A percentile compares a stretch with the other conserved stretches of the same genome.
Evolutionary conservation across 805 yeast genomes (phyloP).

Genomic region (Candida stauntonica): DNA sequence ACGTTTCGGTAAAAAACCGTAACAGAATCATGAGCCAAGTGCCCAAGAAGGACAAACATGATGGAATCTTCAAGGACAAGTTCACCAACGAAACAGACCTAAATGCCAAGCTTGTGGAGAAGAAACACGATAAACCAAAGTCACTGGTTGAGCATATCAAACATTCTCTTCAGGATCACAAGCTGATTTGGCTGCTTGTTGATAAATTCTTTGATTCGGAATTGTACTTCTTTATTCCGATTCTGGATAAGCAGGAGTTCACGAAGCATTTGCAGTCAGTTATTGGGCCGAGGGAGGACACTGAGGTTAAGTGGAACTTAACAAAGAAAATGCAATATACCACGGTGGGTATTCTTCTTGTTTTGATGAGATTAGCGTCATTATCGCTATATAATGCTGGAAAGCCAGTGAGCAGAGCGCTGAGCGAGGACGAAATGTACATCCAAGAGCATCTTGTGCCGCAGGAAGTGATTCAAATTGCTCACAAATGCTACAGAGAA

Average conservation of each 20-base stretch:
- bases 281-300: conserved; percentile 17
- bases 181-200: conserved; percentile 23
- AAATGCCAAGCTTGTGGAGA: conserved; percentile 6
- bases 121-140: neutral
- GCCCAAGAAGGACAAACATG: neutral
- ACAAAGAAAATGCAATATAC: conserved; percentile 20
- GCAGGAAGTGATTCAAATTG: conserved; percentile 10
- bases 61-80: conserved; percentile 6
- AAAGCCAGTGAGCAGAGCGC: conserved; percentile 5
- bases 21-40: conserved; percentile 1
- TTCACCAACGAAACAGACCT: conserved; percentile 5
- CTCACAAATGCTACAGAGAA: conserved; percentile 15
- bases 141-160: conserved; percentile 6
- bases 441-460: conserved; percentile 18
- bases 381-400: conserved; percentile 21
- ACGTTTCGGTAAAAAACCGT: conserved; percentile 9
- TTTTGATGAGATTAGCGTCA: conserved; percentile 24
- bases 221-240: conserved; percentile 17
- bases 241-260: conserved; percentile 21
- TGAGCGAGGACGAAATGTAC: conserved; percentile 15
- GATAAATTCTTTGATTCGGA: conserved; percentile 25
- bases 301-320: conserved; percentile 9
- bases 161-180: conserved; percentile 13
- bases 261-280: conserved; percentile 7
- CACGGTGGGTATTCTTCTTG: conserved; percentile 17